A percentile compares a stretch with the other conserved stretches of the same genome.
phyloP scores from a whole-genome alignment of 148 eudicot genomes.

The Rhododendron mucronatum region DNA sequence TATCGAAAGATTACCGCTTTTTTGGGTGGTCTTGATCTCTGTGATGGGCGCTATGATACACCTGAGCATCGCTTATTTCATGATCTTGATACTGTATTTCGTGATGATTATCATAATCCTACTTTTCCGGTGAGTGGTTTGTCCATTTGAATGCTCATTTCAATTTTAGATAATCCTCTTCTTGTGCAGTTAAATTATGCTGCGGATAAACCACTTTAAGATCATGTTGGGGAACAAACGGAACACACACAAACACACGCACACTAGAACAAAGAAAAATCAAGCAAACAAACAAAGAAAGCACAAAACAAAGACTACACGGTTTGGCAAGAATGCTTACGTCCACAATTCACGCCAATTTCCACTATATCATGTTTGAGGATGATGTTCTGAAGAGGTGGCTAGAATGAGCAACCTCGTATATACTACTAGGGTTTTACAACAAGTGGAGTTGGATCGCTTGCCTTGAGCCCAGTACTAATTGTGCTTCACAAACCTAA shows the following conservation, averaged over 20 bases:
- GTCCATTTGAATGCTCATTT: constrained; percentile 1
- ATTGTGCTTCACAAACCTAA: neutral
- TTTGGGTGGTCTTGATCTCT: constrained; percentile 89
- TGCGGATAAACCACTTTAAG: neutral
- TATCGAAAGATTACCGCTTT: constrained; percentile 83
- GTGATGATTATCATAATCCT: constrained; percentile 84
- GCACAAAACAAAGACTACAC: neutral
- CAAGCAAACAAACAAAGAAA: neutral
- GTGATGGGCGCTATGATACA: constrained; percentile 99
- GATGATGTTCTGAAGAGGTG: neutral
- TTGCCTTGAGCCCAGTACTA: neutral
- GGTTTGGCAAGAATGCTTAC: neutral
- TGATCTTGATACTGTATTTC: constrained; percentile 70
- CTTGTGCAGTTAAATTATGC: neutral
- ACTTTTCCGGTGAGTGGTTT: constrained; percentile 72
- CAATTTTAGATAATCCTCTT: neutral
- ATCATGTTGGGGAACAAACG: neutral
- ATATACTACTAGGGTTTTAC: neutral
- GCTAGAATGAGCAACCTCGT: neutral
- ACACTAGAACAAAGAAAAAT: neutral
- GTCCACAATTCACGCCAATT: neutral
- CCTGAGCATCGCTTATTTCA: constrained; percentile 89
- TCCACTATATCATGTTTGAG: neutral
- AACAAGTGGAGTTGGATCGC: neutral
- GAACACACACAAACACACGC: neutral